A percentile compares a stretch with the other conserved stretches of the same genome.
These are phyloP conservation scores for Melastoma candidum DNA, from an alignment of 441 rosid species.

Conservation along the genomic window DNA sequence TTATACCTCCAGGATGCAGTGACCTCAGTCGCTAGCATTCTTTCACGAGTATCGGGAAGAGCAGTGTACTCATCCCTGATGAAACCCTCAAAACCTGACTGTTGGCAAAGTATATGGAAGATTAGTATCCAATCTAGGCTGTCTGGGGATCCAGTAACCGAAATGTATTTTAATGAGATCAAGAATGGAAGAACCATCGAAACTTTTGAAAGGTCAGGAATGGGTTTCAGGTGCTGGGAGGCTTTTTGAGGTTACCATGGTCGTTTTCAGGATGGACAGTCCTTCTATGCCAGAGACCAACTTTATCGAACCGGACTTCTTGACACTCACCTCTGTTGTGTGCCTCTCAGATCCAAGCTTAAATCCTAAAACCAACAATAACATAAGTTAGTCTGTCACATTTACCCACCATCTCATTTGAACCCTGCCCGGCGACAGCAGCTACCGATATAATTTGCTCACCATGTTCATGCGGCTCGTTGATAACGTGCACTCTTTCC, in stretches of 20 bases:
- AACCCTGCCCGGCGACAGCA: too few species aligned
- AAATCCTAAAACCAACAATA: conserved; percentile 44
- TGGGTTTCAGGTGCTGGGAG: background rate
- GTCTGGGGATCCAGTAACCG: too few species aligned
- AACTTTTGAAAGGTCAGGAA: too few species aligned
- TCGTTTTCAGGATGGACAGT: conserved; percentile 75
- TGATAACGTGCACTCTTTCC: conserved; percentile 61
- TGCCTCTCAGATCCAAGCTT: conserved; percentile 91
- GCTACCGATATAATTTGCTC: conserved; percentile 1
- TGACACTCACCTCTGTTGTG: conserved; percentile 50
- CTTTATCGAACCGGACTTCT: conserved; percentile 50
- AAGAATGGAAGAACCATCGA: too few species aligned
- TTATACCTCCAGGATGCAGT: conserved; percentile 78
- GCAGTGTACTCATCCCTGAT: conserved; percentile 75
- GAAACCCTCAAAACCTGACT: conserved; percentile 95
- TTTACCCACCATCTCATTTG: too few species aligned
- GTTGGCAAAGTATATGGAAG: conserved; percentile 9
- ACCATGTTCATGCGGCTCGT: conserved; percentile 79
- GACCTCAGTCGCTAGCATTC: conserved; percentile 84
- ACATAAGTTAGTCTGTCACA: background rate
- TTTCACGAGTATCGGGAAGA: conserved; percentile 83
- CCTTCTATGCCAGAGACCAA: conserved; percentile 69
- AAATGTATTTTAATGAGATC: too few species aligned
- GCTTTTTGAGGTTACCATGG: conserved; percentile 39
- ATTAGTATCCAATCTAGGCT: background rate